Percentiles rank a stretch among this genome's conserved stretches.
These are phyloP conservation scores for Cudoniella acicularis DNA, from an alignment of 495 filamentous ascomycete genomes.

Conservation along the genomic window DNA sequence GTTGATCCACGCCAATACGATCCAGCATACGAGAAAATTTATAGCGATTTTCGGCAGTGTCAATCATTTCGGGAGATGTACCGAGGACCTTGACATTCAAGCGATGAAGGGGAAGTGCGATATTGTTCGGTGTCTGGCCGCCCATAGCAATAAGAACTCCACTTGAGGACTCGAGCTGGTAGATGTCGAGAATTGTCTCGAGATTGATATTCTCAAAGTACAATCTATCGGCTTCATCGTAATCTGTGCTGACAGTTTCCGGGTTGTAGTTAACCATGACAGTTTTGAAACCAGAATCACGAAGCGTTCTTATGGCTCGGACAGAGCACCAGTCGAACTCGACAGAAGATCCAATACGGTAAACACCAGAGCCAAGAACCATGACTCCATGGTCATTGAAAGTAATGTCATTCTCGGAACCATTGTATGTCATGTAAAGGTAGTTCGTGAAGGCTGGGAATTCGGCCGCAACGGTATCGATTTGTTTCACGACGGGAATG, in stretches of 20 bases:
- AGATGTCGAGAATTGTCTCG: conserved; percentile 93
- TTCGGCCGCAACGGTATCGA: conserved; percentile 96
- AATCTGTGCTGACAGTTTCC: conserved; percentile 92
- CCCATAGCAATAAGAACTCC: conserved; percentile 98
- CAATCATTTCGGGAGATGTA: conserved; percentile 98
- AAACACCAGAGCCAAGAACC: conserved; percentile 96
- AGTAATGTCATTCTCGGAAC: conserved; percentile 74
- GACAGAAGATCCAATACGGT: conserved; percentile 94
- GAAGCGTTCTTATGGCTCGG: conserved; percentile 86
- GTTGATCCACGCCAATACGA: conserved; percentile 93
- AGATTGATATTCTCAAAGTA: conserved; percentile 98
- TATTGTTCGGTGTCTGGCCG: conserved; percentile 97
- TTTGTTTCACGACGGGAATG: conserved; percentile 89
- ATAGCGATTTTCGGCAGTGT: conserved; percentile 94
- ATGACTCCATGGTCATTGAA: conserved; percentile 88
- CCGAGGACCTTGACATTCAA: conserved; percentile 89
- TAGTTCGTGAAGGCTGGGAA: conserved; percentile 97
- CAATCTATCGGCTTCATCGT: conserved; percentile 90
- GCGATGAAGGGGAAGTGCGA: conserved; percentile 82
- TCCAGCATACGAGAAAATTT: conserved; percentile 98
- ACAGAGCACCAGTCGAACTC: conserved; percentile 99
- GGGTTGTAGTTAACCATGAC: conserved; percentile 99
- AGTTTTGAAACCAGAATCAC: conserved; percentile 85
- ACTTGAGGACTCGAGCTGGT: conserved; percentile 79
- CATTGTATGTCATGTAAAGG: conserved; percentile 95